Percentiles rank a stretch among this genome's conserved stretches.
phyloP scores from a whole-genome alignment of 768 basidiomycete species.

The Rhodotorula toruloides region DNA sequence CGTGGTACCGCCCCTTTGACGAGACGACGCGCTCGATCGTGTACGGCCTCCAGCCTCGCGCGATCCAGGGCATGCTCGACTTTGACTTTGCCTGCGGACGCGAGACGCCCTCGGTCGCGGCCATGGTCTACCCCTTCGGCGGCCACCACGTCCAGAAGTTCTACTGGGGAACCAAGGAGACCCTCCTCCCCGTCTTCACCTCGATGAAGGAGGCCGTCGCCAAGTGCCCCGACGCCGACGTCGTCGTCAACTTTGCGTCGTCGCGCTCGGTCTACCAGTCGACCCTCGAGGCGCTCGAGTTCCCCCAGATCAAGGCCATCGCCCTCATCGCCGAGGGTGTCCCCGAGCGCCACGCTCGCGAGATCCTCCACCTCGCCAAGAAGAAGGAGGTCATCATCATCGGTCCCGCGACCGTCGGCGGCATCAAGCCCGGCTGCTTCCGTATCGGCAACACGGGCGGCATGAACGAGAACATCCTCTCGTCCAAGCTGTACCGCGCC shows the following conservation, averaged over 20 bases:
- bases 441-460: conserved; percentile 98
- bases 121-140: conserved; percentile 99
- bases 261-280: conserved; percentile 89
- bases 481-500: conserved; percentile 95
- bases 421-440: conserved; percentile 99
- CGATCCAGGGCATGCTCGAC: conserved; percentile 97
- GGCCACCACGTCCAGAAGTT: conserved; percentile 99
- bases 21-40: conserved; percentile 90
- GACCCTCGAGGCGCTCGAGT: conserved; percentile 82
- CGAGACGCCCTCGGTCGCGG: conserved; percentile 81
- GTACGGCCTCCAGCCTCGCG: conserved; percentile 96
- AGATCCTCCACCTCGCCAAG: conserved; percentile 84
- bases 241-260: conserved; percentile 96
- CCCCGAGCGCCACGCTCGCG: conserved; percentile 92
- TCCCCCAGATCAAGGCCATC: conserved; percentile 64
- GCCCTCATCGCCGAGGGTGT: conserved; percentile 99
- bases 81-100: conserved; percentile 98
- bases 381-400: conserved; percentile 83
- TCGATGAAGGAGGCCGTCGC: conserved; percentile 78
- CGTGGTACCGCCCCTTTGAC: conserved; percentile 87
- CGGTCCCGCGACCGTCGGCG: conserved; percentile 96
- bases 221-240: conserved; percentile 95
- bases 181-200: conserved; percentile 95
- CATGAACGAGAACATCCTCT: conserved; percentile 99
- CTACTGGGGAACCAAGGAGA: conserved; percentile 99